These are phyloP conservation scores for Trichophyton simii DNA, from an alignment of 2,329 filamentous ascomycete genomes.

Conservation along the genomic window DNA sequence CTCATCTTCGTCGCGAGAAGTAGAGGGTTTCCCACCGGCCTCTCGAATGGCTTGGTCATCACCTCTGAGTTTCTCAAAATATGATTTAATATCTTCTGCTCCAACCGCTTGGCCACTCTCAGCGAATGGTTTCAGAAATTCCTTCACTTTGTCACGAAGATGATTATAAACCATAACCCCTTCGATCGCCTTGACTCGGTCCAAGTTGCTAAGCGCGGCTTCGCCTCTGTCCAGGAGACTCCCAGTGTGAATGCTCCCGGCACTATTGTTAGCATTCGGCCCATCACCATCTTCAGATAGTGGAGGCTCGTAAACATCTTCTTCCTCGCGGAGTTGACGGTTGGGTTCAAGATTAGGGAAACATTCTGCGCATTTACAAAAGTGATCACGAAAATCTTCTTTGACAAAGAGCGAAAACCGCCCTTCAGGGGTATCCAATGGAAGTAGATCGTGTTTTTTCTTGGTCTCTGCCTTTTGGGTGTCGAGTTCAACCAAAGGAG, in stretches of 20 bases:
- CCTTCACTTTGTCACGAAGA: slow-evolving; percentile 88
- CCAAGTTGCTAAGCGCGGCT: slow-evolving; percentile 78
- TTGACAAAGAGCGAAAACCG: slow-evolving; percentile 73
- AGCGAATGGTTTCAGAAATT: slow-evolving; percentile 85
- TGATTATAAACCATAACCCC: slow-evolving; percentile 98
- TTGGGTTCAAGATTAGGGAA: slow-evolving; percentile 59
- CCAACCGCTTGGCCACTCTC: slow-evolving; percentile 79
- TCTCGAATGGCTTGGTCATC: slow-evolving; percentile 52
- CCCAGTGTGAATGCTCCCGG: slow-evolving; percentile 55
- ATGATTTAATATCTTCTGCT: slow-evolving; percentile 89
- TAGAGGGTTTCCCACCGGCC: slow-evolving; percentile 25
- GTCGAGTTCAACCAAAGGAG: slow-evolving; percentile 13
- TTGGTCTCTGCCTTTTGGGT: slow-evolving; percentile 5
- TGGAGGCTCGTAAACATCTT: slow-evolving; percentile 87
- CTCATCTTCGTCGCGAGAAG: slow-evolving; percentile 22
- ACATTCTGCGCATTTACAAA: slow-evolving; percentile 76
- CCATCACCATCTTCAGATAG: slow-evolving; percentile 55
- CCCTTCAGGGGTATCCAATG: slow-evolving; percentile 39
- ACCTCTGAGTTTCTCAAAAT: slow-evolving; percentile 87
- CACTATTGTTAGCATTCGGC: slow-evolving; percentile 35
- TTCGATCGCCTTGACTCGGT: slow-evolving; percentile 85
- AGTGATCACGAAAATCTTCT: slow-evolving; percentile 61
- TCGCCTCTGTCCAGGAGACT: slow-evolving; percentile 85
- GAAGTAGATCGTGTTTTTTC: slow-evolving; percentile 53
- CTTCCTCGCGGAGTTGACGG: slow-evolving; percentile 78